phyloP scores from a whole-genome alignment of 495 filamentous ascomycete genomes.

The Penicillium angulare region DNA sequence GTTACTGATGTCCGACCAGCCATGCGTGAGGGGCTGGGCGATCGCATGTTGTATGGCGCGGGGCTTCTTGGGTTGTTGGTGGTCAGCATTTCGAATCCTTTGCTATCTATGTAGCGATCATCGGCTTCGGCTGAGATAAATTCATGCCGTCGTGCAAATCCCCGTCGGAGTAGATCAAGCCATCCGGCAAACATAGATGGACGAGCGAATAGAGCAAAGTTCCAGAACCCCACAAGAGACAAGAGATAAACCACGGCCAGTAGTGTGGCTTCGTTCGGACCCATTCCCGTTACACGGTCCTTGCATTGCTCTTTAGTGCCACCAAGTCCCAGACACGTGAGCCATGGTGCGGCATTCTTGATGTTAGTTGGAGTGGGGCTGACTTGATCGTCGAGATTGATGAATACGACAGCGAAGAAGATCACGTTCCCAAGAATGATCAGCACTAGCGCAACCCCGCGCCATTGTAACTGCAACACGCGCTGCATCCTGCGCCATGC shows the following conservation, averaged over 20 bases:
- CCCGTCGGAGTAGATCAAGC: slow-evolving; percentile 59
- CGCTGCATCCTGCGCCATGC: slow-evolving; percentile 82
- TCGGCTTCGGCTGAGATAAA: slow-evolving; percentile 87
- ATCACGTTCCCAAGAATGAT: slow-evolving; percentile 87
- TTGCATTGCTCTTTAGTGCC: slow-evolving; percentile 64
- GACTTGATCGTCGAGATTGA: slow-evolving; percentile 74
- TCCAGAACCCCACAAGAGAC: slow-evolving; percentile 82
- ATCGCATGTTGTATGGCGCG: slow-evolving; percentile 36
- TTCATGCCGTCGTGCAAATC: slow-evolving; percentile 54
- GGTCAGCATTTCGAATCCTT: slow-evolving; percentile 82
- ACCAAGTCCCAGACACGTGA: slow-evolving; percentile 62
- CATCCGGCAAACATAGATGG: slow-evolving; percentile 82
- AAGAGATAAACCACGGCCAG: slow-evolving; percentile 79
- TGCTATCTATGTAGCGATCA: slow-evolving; percentile 58
- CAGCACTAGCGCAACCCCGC: slow-evolving; percentile 80
- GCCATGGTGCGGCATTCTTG: slow-evolving; percentile 59
- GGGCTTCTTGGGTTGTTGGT: slow-evolving; percentile 43
- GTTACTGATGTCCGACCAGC: slow-evolving; percentile 14
- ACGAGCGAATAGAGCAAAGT: slow-evolving; percentile 75
- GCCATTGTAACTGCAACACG: slow-evolving; percentile 92
- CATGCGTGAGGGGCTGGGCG: slow-evolving; percentile 35
- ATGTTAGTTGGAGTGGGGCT: slow-evolving; percentile 53
- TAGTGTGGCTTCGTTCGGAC: slow-evolving; percentile 71
- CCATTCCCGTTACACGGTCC: slow-evolving; percentile 42
- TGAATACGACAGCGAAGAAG: slow-evolving; percentile 87